Base-by-base conservation (phyloP, 306 rosid genomes). In the Argentina anserina region DNA sequence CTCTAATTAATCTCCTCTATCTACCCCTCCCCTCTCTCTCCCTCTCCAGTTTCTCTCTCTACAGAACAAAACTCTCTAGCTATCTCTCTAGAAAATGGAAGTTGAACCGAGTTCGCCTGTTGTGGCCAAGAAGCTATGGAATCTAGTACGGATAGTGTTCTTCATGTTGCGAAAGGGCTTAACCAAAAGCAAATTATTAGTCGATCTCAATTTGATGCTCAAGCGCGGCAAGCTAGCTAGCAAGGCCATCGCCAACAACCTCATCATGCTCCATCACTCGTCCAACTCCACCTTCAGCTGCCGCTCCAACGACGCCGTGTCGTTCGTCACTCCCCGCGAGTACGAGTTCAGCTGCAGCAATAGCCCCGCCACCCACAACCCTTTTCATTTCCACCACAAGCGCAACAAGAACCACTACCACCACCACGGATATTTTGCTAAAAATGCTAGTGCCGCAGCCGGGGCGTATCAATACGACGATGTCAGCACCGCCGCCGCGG, bases 271-370 rank as follows among this genome's bases (percentile, higher is more conserved):
- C 71, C 85, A 85, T 78, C 84, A 84, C 69, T 23, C 85, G 9
- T 69, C 93, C 76, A 49, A 80, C 75, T 39, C 87, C 29, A 74
- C 92, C 76, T 61, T 84, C 78, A 62, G 83, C 33, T 66, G 92
- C 84, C 90, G 76, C 52, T 77, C 88, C 31, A 47, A 80, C 70
- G 81, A 82, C 66, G 70, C 87, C 81, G 52, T 82, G 64, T 84
- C 89, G 47, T 83, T 81, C 86, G 49, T 94, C 28, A 69, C 89
- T 0, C 89, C 96, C 0, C 83, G 85, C 1, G 97, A 94, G 20
- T 94, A 94, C 58, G 96, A 94, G 69, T 94, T 94, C 86, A 94
- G 99, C 83, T 94, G 99, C 86, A 91, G 90, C 76, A 91, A 90
- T 75, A 88, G 85, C 81, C 99, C 98, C 5, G 88, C 90, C 20